Conservation (phyloP, 768 basidiomycete species). For the Hortiboletus flavorubellus region DNA sequence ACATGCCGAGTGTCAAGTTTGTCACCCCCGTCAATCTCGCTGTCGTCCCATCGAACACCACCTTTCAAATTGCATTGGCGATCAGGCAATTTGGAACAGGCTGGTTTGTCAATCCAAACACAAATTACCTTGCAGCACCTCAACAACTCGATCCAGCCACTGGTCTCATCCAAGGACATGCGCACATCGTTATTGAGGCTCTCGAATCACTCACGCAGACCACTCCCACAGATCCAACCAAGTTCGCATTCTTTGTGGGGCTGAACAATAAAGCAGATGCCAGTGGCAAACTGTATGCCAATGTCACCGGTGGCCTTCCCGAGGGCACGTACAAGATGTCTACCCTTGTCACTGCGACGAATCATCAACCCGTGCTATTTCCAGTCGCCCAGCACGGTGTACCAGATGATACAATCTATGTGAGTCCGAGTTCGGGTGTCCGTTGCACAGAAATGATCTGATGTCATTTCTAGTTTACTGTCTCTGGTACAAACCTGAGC, state of each 20-base stretch:
- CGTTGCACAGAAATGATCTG: neutral
- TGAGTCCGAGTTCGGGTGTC: conserved; percentile 17
- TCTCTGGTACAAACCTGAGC: conserved; percentile 10
- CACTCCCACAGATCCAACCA: conserved; percentile 43
- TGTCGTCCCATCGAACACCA: conserved; percentile 40
- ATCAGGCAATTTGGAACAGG: conserved; percentile 48
- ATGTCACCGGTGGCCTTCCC: conserved; percentile 51
- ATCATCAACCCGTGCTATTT: conserved; percentile 41
- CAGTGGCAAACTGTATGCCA: conserved; percentile 43
- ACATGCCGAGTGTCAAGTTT: conserved; percentile 58
- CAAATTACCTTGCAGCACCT: conserved; percentile 56
- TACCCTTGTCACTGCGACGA: conserved; percentile 43
- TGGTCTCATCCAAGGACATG: conserved; percentile 58
- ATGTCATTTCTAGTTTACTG: conserved; percentile 25
- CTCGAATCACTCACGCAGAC: conserved; percentile 48
- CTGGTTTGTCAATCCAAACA: conserved; percentile 52
- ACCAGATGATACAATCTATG: conserved; percentile 43
- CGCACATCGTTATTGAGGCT: conserved; percentile 58
- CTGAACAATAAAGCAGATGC: conserved; percentile 43
- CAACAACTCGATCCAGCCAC: conserved; percentile 41
- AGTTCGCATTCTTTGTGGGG: conserved; percentile 59
- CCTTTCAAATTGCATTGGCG: conserved; percentile 53
- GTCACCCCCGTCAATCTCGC: conserved; percentile 42
- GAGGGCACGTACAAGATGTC: conserved; percentile 49
- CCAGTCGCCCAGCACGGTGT: conserved; percentile 39